Base-by-base conservation (phyloP, 148 eudicot genomes). In the Arbutus unedo region DNA sequence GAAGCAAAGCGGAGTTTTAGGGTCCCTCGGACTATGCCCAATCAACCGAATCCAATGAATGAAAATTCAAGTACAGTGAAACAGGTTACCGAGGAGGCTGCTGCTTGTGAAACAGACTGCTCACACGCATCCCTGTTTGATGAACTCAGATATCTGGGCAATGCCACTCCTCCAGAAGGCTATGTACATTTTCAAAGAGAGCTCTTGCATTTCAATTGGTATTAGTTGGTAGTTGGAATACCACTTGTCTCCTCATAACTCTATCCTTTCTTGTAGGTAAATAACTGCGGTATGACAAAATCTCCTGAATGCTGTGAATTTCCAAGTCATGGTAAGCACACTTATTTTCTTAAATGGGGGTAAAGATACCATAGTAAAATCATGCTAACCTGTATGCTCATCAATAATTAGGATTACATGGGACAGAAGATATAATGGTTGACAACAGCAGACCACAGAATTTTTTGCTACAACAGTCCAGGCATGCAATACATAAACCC, bases 1-100 rank as follows among this genome's bases (percentile, higher is more conserved):
- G 99, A 96, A 91, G 98, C 99, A 78, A 96, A 96, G 89, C 86
- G 93, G 87, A 90, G 88, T 56, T 94, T 92, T 84, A 93, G 76
- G 82, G 92, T 90, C 72, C 99, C 99, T 64, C 90, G 99, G 79
- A 82, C 41, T 66, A 83, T 88, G 71, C 90, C 93, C 41, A 86
- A 81, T 64, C 82, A 83, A 80, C 82, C 85, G 55, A 84, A 77
- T 83, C 82, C 74, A 77, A 70, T 57, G 13, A 85, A 76, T 74
- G 83, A 79, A 85, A 82, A 81, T 86, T 88, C 88, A 44, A 78
- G 85, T 76, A 62, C 66, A 54, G 38, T 66, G 57, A 85, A 77
- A 79, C 89, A 78, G 57, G 85, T 21, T 72, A 54, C 21, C 72
- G 82, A 81, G 81, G 90, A 80, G 16, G 82, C 85, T 56, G 53